Base-by-base conservation (phyloP, 495 filamentous ascomycete species). In the Eremomyces bilateralis region DNA sequence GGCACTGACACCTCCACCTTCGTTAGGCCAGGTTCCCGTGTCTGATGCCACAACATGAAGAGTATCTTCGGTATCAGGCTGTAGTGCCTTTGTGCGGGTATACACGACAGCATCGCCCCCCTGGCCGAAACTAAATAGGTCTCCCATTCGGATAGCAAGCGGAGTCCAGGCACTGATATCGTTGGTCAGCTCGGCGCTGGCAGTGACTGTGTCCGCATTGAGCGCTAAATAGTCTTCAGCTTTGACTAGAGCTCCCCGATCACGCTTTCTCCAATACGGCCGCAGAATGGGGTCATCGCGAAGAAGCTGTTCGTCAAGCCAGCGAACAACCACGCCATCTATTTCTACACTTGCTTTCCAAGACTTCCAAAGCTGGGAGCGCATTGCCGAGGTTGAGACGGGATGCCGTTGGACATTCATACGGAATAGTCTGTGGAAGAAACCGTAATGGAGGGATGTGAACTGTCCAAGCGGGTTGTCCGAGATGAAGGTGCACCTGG, bases 21-120 rank as follows among this genome's bases (percentile, higher is more conserved):
- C 65, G 34, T 73, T 71, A 0, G 71, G 71, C 71, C 71, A 76
- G 20, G 68, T 73, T 11, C 67, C 67, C 22, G 57, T 72, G 45
- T 76, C 71, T 10, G 66, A 61, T 29, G 69, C 68, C 42, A 76
- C 58, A 34, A 76, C 67, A 39, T 72, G 69, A 11, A 76, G 57
- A 4, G 51, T 59, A 22, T 63, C 55, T 13, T 65, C 59, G 5
- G 56, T 69, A 43, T 73, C 71, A 21, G 54, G 48, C 34, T 50
- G 54, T 15, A 52, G 53, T 16, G 53, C 50, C 34, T 54, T 47
- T 0, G 52, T 56, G 20, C 58, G 41, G 8, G 56, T 60, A 31
- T 58, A 58, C 34, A 61, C 53, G 21, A 53, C 52, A n/a, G 58
- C 57, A 40, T 74, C 69, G 19, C 65, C 67, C n/a, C 71, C 66